Evolutionary conservation across 495 filamentous ascomycete species (phyloP).

Genomic region (Halenospora varia): DNA sequence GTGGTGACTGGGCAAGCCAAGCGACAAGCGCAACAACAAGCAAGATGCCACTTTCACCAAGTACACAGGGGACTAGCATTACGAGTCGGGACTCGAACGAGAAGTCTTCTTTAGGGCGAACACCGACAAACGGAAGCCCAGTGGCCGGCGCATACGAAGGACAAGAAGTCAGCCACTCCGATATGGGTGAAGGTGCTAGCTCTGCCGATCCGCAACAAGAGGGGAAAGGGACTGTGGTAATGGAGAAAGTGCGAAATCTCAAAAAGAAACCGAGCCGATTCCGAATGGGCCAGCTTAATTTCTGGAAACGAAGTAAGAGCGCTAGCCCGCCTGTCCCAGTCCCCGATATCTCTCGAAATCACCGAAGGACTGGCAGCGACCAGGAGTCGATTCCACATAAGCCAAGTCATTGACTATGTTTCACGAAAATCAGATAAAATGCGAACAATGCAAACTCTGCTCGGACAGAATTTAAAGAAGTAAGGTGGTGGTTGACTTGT

Average conservation of each 20-base stretch:
- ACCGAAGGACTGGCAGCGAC: slow-evolving; percentile 34
- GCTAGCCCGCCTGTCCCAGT: slow-evolving; percentile 19
- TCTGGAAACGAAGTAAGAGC: slow-evolving; percentile 26
- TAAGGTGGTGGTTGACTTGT: background rate
- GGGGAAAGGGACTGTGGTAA: slow-evolving; percentile 5
- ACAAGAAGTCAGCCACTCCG: background rate
- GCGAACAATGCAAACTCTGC: background rate
- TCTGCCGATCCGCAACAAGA: background rate
- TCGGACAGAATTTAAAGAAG: background rate
- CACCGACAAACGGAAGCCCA: slow-evolving; percentile 7
- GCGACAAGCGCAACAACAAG: slow-evolving; percentile 51
- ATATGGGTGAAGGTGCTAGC: background rate
- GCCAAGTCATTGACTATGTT: background rate
- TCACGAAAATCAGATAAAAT: background rate
- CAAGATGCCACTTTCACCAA: slow-evolving; percentile 54
- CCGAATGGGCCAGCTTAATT: slow-evolving; percentile 21
- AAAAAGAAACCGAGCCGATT: slow-evolving; percentile 26
- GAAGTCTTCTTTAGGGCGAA: slow-evolving; percentile 1
- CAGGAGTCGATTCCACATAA: background rate
- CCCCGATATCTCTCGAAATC: slow-evolving; percentile 36
- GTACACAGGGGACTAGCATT: slow-evolving; percentile 54
- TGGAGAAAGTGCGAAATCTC: slow-evolving; percentile 21
- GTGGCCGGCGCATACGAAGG: background rate
- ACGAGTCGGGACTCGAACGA: slow-evolving; percentile 42
- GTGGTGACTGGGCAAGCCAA: slow-evolving; percentile 48